Base-by-base conservation (phyloP, 2,329 filamentous ascomycete genomes). In the Penicillium olsonii region DNA sequence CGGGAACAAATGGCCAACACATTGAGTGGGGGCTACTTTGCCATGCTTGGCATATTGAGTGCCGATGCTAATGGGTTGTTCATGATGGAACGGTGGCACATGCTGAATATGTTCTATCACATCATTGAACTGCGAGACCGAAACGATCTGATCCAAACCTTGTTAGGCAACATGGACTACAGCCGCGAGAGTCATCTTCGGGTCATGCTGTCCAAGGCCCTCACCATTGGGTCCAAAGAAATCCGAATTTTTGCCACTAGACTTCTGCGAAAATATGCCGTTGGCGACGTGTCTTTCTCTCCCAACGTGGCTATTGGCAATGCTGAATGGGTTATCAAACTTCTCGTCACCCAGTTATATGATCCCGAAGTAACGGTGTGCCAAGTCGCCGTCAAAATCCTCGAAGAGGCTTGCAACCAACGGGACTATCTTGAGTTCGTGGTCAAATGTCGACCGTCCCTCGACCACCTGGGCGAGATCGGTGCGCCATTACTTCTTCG, bases 91-190 rank as follows among this genome's bases (percentile, higher is more conserved):
- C 81, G 90, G 61, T 97, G 94, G 92, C 90, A 91, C 61, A 95
- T 99, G 80, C 92, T 96, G 74, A 97, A 97, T 71, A 99, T 99
- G 90, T 95, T 97, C 79, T 99, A 99, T 68, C 94, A 97, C 70
- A 96, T 99, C 53, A 83, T 96, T 50, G 92, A 97, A 65, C 78
- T 96, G 37, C 90, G 88, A 61, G 88, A 94, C 69, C 87, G 94
- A 2, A 90, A 92, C 38, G 94, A 99, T 68, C 78, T 99, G 51
- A 90, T 97, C 67, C 90, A 92, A 66, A 80, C 92, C 9, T 80
- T 99, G 26, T 79, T 99, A 8, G 87, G 88, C 41, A 94, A 92
- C 63, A 92, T 99, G 71, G 92, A 99, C 71, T 99, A 96, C 67
- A 88, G 85, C 17, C 76, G 95, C 19, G 85, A 87, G 55, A 92